A percentile compares a stretch with the other conserved stretches of the same genome.
phyloP scores from a whole-genome alignment of 106 monocot genomes.

The Dendrobium chrysotoxum region DNA sequence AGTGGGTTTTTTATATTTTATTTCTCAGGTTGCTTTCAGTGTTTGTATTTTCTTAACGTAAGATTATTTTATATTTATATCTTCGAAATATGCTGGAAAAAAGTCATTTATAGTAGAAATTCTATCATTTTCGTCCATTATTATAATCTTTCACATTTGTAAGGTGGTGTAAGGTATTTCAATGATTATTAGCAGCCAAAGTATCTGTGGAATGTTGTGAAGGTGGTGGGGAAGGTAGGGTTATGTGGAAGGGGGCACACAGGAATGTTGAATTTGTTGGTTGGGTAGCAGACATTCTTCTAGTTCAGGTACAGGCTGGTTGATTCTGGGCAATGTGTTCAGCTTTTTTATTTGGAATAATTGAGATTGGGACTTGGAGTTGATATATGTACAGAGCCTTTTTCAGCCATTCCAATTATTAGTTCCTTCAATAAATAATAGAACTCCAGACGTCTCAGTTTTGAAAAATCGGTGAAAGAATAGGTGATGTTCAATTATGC shows the following conservation, averaged over 20 bases:
- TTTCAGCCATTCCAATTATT: not conserved
- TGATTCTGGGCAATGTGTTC: not conserved
- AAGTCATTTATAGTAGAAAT: too few species aligned
- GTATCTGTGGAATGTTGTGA: not conserved
- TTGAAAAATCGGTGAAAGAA: too few species aligned
- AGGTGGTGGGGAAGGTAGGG: not conserved
- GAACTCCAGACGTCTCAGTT: too few species aligned
- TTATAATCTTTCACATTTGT: not conserved
- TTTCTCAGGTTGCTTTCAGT: too few species aligned
- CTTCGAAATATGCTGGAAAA: too few species aligned
- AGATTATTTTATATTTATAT: too few species aligned
- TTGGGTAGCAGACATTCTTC: conserved; percentile 7
- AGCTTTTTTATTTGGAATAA: conserved; percentile 3
- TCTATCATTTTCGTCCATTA: too few species aligned
- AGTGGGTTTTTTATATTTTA: too few species aligned
- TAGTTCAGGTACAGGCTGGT: not conserved
- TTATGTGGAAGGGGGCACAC: not conserved
- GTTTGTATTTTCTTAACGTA: too few species aligned
- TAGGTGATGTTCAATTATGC: too few species aligned
- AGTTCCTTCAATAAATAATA: too few species aligned
- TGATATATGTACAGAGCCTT: not conserved
- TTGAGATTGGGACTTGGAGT: not conserved
- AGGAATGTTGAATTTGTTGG: not conserved
- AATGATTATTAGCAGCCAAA: not conserved
- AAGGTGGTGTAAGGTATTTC: not conserved